Evolutionary conservation across 352 stramenopile genomes (phyloP), one percentile per base, ranked within the genome.

Genomic region (Pythium oligandrum): DNA sequence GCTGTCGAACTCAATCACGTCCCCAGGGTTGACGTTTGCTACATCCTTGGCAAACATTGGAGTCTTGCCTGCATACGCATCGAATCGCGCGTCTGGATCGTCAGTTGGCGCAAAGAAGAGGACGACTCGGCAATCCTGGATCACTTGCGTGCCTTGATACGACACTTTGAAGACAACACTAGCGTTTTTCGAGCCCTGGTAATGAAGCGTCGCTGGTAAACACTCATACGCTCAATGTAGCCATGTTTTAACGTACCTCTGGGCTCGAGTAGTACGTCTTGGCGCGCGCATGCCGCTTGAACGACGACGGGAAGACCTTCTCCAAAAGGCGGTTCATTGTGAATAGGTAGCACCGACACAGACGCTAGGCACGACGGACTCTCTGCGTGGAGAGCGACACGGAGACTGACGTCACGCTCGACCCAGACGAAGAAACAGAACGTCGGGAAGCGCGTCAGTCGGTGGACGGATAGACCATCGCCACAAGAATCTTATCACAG

Each of bases 31-130:
- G 3, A 90, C 40, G 37, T 85, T 70, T 33, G 78, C 58, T 40
- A 90, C 61, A 44, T 88, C 79, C 44, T 85, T 82, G 37, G 77
- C 73, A 50, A 90, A 88, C 31, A 90, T 55, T 30, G 79, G 77
- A 10, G 61, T 55, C n/a, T 86, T 71, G 35, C 86, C 64, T 31
- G 86, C 74, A 43, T 85, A 86, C 6, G 65, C 68, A 32, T 79
- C 71, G 12, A 85, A 70, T 32, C 80, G 75, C 48, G 75, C 75
- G 64, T 87, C 73, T 0, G 67, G 69, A 0, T 71, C 59, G 0
- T 57, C 52, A 3, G 37, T 38, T 0, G 77, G 67, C 12, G 71
- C 75, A 39, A 90, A 83, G 63, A 88, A 87, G 3, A 90, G 70
- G 17, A 88, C 68, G 26, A 85, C 69, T 12, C 80, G 75, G 17